Base-by-base conservation (phyloP, 2,329 filamentous ascomycete species). In the Colletotrichum viniferum region DNA sequence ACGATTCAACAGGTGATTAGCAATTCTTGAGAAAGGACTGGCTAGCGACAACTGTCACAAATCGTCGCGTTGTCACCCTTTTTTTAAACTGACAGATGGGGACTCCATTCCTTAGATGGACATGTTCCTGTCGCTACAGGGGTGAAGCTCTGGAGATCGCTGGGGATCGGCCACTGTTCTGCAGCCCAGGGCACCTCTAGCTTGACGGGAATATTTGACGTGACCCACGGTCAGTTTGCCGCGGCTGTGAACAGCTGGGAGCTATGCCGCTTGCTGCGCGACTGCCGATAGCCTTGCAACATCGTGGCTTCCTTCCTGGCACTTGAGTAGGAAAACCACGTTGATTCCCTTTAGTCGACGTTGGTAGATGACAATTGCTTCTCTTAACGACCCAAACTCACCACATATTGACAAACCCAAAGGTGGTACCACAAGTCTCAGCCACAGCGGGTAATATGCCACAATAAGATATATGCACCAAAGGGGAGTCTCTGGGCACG, bases 61-160 rank as follows among this genome's bases (percentile, higher is more conserved):
- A n/a, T 21, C 14, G 43, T 34, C 63, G 58, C 38, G 62, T 26
- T 67, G 62, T 66, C 36, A 43, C 36, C 32, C 34, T 61, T 68
- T 61, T 68, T 62, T 62, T 26, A 38, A 61, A 14, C 7, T 61
- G 63, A 24, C 36, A 32, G 63, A 64, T 58, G 63, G 70, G 34
- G 70, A 48, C 43, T 28, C 56, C 26, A 28, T 73, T 61, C 56
- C 64, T 76, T 52, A 69, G 64, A 64, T 69, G 43, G 63, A 36
- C 63, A 56, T 69, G 69, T 58, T 73, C 58, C 63, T 64, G 55
- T 48, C 32, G 62, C 43, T 75, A 64, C 73, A 76, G 69, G 73
- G 73, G 69, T 76, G 58, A 76, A 73, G 70, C 73, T 76, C 64
- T 73, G 64, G 58, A 68, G 69, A 76, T 73, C 48, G 56, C 63